These are phyloP conservation scores for Calonectria pteridis DNA, from an alignment of 2,329 filamentous ascomycete species.

Conservation along the genomic window DNA sequence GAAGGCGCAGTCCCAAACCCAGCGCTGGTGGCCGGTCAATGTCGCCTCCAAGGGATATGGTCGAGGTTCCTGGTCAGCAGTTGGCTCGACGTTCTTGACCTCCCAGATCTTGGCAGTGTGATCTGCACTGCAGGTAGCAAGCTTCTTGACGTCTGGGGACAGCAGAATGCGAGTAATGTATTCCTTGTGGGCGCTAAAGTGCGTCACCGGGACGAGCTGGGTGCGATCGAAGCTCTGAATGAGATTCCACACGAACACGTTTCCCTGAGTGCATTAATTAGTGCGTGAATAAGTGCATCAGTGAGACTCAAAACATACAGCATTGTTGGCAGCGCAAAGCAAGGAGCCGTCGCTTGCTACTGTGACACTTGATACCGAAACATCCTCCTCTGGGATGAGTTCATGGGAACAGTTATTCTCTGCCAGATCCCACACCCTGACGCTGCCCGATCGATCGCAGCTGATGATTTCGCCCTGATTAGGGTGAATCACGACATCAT, in stretches of 20 bases:
- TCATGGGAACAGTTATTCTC: slow-evolving; percentile 98
- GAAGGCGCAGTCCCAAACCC: slow-evolving; percentile 98
- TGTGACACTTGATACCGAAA: slow-evolving; percentile 92
- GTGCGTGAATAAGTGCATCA: not conserved
- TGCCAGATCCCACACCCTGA: slow-evolving; percentile 95
- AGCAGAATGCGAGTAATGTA: slow-evolving; percentile 94
- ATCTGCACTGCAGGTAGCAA: slow-evolving; percentile 93
- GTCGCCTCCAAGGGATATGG: slow-evolving; percentile 88
- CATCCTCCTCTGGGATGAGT: slow-evolving; percentile 95
- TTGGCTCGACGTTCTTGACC: slow-evolving; percentile 76
- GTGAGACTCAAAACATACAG: slow-evolving; percentile 64
- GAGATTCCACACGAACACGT: slow-evolving; percentile 97
- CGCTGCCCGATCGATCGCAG: slow-evolving; percentile 92
- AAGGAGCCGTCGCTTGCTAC: slow-evolving; percentile 95
- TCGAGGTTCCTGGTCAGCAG: slow-evolving; percentile 58
- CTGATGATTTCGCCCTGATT: slow-evolving; percentile 99
- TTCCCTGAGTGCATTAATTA: slow-evolving; percentile 71
- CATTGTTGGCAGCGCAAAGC: slow-evolving; percentile 93
- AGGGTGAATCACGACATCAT: slow-evolving; percentile 99
- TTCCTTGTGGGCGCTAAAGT: slow-evolving; percentile 90
- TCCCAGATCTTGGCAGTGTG: slow-evolving; percentile 98
- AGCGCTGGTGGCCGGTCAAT: slow-evolving; percentile 89
- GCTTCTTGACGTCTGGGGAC: slow-evolving; percentile 92
- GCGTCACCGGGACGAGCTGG: slow-evolving; percentile 86
- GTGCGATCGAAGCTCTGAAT: slow-evolving; percentile 86